A percentile compares a stretch with the other conserved stretches of the same genome.
Conservation (phyloP, 805 yeast species). For the Sungouiozyma intestinalis region DNA sequence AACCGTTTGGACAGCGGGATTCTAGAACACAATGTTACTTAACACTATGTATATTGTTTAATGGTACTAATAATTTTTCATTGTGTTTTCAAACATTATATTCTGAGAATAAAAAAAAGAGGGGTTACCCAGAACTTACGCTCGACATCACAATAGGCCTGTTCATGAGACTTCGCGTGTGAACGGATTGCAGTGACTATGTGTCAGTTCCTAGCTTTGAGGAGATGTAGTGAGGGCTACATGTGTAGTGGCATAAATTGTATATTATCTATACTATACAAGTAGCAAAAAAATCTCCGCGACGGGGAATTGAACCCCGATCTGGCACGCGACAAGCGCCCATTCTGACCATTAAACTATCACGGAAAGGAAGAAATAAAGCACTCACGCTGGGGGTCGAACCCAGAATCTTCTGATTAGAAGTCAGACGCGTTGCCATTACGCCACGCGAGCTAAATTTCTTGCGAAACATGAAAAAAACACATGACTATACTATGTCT, state of each 20-base stretch:
- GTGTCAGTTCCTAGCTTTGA: no score
- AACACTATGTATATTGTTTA: background rate
- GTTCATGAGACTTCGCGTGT: no score
- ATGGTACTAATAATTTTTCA: background rate
- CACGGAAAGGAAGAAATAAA: conserved; percentile 1
- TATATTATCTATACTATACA: no score
- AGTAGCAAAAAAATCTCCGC: conserved; percentile 2
- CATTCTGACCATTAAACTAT: conserved; percentile 3
- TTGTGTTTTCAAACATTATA: background rate
- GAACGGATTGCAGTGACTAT: no score
- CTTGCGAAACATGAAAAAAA: conserved; percentile 1
- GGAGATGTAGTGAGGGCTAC: background rate
- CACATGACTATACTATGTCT: no score
- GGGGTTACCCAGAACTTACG: background rate
- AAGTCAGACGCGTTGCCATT: conserved; percentile 49
- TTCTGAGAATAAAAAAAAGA: no score
- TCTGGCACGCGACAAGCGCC: conserved; percentile 4
- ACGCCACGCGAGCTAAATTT: conserved; percentile 40
- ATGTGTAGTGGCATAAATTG: no score
- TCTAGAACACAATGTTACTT: no score
- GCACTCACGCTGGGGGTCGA: conserved; percentile 42
- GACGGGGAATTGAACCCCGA: conserved; percentile 4
- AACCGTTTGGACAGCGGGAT: no score
- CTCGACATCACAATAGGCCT: background rate
- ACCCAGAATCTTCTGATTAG: conserved; percentile 47